Percentiles rank a stretch among this genome's conserved stretches.
Evolutionary conservation across 805 yeast species (phyloP).

Genomic region (Phaffomyces thermotolerans): DNA sequence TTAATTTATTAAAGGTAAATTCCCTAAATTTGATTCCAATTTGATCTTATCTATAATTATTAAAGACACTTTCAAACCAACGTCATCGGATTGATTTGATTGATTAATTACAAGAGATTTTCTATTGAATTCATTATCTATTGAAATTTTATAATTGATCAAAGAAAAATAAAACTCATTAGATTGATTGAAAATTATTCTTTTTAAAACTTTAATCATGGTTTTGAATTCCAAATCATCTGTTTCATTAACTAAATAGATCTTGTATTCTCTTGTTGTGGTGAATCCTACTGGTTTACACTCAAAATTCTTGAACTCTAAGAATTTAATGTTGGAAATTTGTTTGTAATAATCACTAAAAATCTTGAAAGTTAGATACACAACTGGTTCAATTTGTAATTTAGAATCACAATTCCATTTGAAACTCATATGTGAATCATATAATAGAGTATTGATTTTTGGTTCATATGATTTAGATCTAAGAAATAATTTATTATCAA

Average conservation of each 20-base stretch:
- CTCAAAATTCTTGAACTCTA: too few relatives aligned
- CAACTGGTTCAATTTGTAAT: slow-evolving; percentile 4
- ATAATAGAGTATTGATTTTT: neutral
- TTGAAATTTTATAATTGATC: slow-evolving; percentile 2
- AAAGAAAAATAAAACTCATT: neutral
- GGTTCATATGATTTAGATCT: neutral
- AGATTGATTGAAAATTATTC: neutral
- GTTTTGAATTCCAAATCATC: neutral
- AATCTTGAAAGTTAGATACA: slow-evolving; percentile 1
- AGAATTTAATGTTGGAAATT: neutral
- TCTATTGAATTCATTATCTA: neutral
- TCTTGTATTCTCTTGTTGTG: neutral
- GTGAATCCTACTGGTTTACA: neutral
- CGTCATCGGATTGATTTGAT: too few relatives aligned
- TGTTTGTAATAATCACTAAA: neutral
- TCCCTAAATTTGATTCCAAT: too few relatives aligned
- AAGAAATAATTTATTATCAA: neutral
- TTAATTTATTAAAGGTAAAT: too few relatives aligned
- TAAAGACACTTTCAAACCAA: too few relatives aligned
- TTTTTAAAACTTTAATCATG: neutral
- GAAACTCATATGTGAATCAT: neutral
- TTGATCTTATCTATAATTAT: too few relatives aligned
- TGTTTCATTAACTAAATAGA: slow-evolving; percentile 1
- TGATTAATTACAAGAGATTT: too few relatives aligned
- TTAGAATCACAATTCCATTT: slow-evolving; percentile 4